Base-by-base conservation (phyloP, 768 basidiomycete genomes). In the Panaeolus papilionaceus region DNA sequence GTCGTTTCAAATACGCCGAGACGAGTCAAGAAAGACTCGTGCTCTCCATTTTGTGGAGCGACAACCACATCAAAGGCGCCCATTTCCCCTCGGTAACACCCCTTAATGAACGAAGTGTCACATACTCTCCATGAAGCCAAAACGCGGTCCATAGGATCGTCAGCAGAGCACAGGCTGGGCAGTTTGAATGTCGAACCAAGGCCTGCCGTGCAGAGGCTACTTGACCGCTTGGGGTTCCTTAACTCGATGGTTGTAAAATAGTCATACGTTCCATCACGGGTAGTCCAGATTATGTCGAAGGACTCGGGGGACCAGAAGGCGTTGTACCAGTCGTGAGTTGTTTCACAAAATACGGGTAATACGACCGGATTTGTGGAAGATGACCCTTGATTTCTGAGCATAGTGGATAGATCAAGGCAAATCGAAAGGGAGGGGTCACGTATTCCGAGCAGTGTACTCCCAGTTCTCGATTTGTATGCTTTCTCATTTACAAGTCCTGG, bases 281-380 rank as follows among this genome's bases (percentile, higher is more conserved):
- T 51, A 4, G 47, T 51, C 47, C 47, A 51, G 47, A 51, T 51
- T n/a, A 51, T 51, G 18, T 51, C 47, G 47, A 51, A 51, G n/a
- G 47, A 51, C 8, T 9, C 10, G 7, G 47, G 47, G 47, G 2
- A 23, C 10, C n/a, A 51, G 20, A 51, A 51, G 7, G 47, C n/a
- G 11, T 51, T 51, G 47, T 51, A 51, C 47, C 47, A 51, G 18
- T 51, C 47, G 20, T 51, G 47, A 7, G 47, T 51, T 12, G 47
- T 51, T 12, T 51, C 47, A 10, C 47, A 51, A 51, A 51, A 51
- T 26, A 51, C 14, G 6, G 47, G 47, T 18, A 26, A 26, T 51
- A 23, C 23, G 4, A 26, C 2, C 4, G 47, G 47, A 1, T n/a
- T 6, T 26, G n/a, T 26, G 6, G 7, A 20, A 51, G 20, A 23